Percentiles rank a stretch among this genome's conserved stretches.
Conservation (phyloP, 352 stramenopile species). For the Phytophthora kernoviae region DNA sequence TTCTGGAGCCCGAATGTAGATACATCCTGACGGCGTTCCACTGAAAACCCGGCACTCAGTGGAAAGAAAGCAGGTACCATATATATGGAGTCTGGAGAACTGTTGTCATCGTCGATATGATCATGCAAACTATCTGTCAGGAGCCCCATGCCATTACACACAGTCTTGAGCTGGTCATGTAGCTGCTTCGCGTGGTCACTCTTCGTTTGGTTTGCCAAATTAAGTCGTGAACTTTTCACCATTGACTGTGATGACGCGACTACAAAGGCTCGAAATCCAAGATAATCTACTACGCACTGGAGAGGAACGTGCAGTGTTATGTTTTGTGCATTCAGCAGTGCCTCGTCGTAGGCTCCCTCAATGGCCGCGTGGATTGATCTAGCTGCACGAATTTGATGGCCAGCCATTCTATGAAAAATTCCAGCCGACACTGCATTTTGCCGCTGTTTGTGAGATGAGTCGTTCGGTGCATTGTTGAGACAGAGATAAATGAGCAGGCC, state of each 20-base stretch:
- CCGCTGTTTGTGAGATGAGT: conserved; percentile 12
- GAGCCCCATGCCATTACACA: conserved; percentile 39
- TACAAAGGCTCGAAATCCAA: conserved; percentile 58
- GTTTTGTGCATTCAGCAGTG: conserved; percentile 8
- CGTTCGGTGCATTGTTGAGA: conserved; percentile 1
- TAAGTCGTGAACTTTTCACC: conserved; percentile 15
- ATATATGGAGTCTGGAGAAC: background rate
- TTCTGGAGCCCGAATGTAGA: conserved; percentile 28
- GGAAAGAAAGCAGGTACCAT: conserved; percentile 27
- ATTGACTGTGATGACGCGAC: conserved; percentile 34
- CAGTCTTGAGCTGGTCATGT: conserved; percentile 19
- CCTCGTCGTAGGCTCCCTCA: conserved; percentile 9
- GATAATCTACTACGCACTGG: conserved; percentile 64
- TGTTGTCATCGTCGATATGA: conserved; percentile 3
- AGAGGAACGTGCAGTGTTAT: conserved; percentile 43
- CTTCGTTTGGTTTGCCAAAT: conserved; percentile 3
- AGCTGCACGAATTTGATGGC: conserved; percentile 58
- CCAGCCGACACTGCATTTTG: conserved; percentile 8
- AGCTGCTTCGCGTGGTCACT: conserved; percentile 9
- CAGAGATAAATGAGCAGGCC: conserved; percentile 47
- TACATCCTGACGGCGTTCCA: conserved; percentile 6
- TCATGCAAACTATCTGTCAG: conserved; percentile 35
- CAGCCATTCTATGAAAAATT: conserved; percentile 40
- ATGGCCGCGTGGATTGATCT: conserved; percentile 38
- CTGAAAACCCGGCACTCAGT: conserved; percentile 16